Evolutionary conservation across 2,329 filamentous ascomycete genomes (phyloP).

Genomic region (Ustulina deusta): DNA sequence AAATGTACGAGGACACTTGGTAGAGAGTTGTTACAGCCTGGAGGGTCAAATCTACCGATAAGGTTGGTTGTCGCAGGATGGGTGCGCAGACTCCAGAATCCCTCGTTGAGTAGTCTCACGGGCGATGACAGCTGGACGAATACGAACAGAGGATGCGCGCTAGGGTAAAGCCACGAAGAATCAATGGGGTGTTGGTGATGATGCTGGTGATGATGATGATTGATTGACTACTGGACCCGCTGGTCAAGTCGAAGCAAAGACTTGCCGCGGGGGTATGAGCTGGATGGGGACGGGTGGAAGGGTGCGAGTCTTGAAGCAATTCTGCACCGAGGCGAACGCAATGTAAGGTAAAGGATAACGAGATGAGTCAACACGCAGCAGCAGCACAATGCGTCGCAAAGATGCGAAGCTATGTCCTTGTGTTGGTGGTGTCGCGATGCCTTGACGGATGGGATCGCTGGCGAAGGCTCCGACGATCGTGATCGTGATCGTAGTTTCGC

Average conservation of each 20-base stretch:
- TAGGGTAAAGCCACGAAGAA: constrained; percentile 31
- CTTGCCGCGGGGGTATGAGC: constrained; percentile 37
- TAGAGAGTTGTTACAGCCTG: constrained; percentile 48
- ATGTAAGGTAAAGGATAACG: background rate
- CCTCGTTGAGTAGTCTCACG: constrained; percentile 36
- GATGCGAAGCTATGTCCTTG: constrained; percentile 2
- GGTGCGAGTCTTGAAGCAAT: constrained; percentile 9
- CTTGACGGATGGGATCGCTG: background rate
- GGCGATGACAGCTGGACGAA: constrained; percentile 24
- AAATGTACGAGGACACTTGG: constrained; percentile 43
- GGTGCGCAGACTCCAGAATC: constrained; percentile 30
- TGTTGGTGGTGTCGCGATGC: constrained; percentile 10
- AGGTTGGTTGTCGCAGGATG: constrained; percentile 30
- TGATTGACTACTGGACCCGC: constrained; percentile 42
- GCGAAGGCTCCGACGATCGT: constrained; percentile 1
- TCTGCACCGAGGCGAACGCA: background rate
- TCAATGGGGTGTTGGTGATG: background rate
- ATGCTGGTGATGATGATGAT: too few relatives aligned
- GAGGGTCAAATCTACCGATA: constrained; percentile 47
- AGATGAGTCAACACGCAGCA: constrained; percentile 18
- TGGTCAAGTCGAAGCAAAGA: constrained; percentile 40
- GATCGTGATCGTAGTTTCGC: constrained; percentile 7
- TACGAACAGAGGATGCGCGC: constrained; percentile 34
- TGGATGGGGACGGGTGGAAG: constrained; percentile 3
- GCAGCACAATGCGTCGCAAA: constrained; percentile 8